phyloP scores from a whole-genome alignment of 176 grass and related monocot species.

The Paspalum notatum region DNA sequence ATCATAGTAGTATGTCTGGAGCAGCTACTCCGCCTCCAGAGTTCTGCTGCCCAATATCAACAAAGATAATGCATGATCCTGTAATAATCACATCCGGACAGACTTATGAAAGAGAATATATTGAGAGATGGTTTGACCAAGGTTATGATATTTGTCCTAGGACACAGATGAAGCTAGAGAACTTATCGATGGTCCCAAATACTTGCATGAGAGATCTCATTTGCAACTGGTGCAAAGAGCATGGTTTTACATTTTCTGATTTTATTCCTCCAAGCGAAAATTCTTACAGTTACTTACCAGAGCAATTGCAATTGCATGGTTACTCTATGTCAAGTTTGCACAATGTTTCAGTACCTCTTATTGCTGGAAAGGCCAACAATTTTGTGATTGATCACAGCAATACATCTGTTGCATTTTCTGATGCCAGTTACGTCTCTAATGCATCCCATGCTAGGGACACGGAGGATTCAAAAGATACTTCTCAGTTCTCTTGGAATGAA shows the following conservation, averaged over 20 bases:
- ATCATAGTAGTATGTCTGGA: constrained; percentile 46
- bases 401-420: constrained; percentile 68
- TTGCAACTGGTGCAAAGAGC: constrained; percentile 69
- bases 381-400: constrained; percentile 69
- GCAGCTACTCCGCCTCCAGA: constrained; percentile 61
- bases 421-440: constrained; percentile 68
- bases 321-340: constrained; percentile 91
- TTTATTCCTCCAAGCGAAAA: constrained; percentile 43
- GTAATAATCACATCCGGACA: constrained; percentile 92
- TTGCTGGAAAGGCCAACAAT: constrained; percentile 59
- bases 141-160: constrained; percentile 86
- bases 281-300: constrained; percentile 50
- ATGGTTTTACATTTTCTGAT: constrained; percentile 44
- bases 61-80: constrained; percentile 83
- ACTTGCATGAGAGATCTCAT: constrained; percentile 85
- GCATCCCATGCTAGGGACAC: constrained; percentile 53
- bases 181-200: constrained; percentile 82
- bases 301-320: constrained; percentile 60
- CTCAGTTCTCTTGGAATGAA: constrained; percentile 69
- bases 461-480: constrained; percentile 55
- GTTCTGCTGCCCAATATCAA: constrained; percentile 91
- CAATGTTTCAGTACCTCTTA: constrained; percentile 81
- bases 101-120: constrained; percentile 88
- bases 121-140: constrained; percentile 90
- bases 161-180: constrained; percentile 75